Conservation (phyloP, 345 rosid species). For the Streptanthus diversifolius region DNA sequence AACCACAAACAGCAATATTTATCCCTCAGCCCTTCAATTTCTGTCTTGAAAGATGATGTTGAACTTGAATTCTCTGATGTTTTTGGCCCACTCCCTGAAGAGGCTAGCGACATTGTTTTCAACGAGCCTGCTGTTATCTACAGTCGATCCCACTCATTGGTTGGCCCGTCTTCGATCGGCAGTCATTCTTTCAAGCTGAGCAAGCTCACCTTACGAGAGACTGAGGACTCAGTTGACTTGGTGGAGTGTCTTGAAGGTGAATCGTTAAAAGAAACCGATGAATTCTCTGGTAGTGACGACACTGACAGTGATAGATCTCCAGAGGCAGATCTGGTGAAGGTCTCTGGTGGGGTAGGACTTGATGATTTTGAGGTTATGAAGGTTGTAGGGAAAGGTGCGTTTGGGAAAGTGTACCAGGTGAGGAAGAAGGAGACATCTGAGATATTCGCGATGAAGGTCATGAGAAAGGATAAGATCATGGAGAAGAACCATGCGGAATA, state of each 20-base stretch:
- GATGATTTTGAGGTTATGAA: slow-evolving; percentile 88
- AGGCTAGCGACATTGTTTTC: slow-evolving; percentile 30
- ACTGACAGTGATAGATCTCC: slow-evolving; percentile 21
- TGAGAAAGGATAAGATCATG: slow-evolving; percentile 92
- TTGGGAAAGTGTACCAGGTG: slow-evolving; percentile 92
- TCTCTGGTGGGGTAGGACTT: slow-evolving; percentile 46
- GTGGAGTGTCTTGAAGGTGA: slow-evolving; percentile 41
- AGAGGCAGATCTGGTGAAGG: slow-evolving; percentile 21
- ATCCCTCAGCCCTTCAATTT: slow-evolving; percentile 23
- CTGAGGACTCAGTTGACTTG: slow-evolving; percentile 46
- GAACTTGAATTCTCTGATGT: slow-evolving; percentile 39
- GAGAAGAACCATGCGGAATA: slow-evolving; percentile 90
- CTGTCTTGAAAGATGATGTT: slow-evolving; percentile 21
- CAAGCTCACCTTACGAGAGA: slow-evolving; percentile 55
- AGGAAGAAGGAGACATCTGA: slow-evolving; percentile 78
- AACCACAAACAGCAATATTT: slow-evolving; percentile 20
- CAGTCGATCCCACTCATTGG: slow-evolving; percentile 82
- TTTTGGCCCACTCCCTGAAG: slow-evolving; percentile 37
- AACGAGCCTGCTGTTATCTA: slow-evolving; percentile 68
- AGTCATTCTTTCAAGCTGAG: slow-evolving; percentile 59
- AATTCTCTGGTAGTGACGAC: slow-evolving; percentile 37
- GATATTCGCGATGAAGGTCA: slow-evolving; percentile 95
- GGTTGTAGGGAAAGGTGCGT: slow-evolving; percentile 96
- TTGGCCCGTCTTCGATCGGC: slow-evolving; percentile 73
- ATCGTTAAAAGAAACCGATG: slow-evolving; percentile 36